Evolutionary conservation across 352 stramenopile species (phyloP).

Genomic region (Pythium rishiriense): DNA sequence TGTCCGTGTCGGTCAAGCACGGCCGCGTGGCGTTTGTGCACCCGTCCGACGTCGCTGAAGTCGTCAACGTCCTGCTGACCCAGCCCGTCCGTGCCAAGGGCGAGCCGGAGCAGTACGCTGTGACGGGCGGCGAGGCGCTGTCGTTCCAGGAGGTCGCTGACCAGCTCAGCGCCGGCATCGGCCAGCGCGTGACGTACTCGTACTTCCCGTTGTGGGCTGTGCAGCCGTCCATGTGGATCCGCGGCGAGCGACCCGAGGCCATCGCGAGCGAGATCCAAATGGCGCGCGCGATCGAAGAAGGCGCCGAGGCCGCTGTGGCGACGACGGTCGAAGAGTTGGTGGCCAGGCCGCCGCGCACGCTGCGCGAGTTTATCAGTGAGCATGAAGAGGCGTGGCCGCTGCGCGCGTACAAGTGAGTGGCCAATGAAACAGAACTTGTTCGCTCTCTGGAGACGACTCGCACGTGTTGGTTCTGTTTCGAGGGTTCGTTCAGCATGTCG

Average conservation of each 20-base stretch:
- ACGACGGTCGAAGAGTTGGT: constrained; percentile 40
- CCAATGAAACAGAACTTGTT: background rate
- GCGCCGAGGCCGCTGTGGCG: constrained; percentile 38
- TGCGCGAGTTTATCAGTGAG: constrained; percentile 48
- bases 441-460: no score
- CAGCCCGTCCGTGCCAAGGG: constrained; percentile 2
- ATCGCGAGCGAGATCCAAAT: constrained; percentile 58
- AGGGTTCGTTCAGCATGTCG: no score
- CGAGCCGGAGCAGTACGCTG: constrained; percentile 22
- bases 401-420: constrained; percentile 25
- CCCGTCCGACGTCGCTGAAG: constrained; percentile 56
- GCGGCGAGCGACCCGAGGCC: constrained; percentile 56
- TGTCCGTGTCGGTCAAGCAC: constrained; percentile 61
- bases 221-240: constrained; percentile 72
- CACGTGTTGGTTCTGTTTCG: no score
- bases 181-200: constrained; percentile 20
- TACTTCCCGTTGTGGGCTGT: constrained; percentile 76
- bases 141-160: constrained; percentile 48
- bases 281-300: constrained; percentile 45
- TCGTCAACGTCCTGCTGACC: constrained; percentile 32
- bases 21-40: constrained; percentile 67
- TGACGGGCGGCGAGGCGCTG: constrained; percentile 66
- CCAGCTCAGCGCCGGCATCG: constrained; percentile 32
- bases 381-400: constrained; percentile 47
- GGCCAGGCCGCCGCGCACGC: constrained; percentile 35